These are phyloP conservation scores for Eleusine indica DNA, from an alignment of 176 grass and related monocot species.

Conservation along the genomic window DNA sequence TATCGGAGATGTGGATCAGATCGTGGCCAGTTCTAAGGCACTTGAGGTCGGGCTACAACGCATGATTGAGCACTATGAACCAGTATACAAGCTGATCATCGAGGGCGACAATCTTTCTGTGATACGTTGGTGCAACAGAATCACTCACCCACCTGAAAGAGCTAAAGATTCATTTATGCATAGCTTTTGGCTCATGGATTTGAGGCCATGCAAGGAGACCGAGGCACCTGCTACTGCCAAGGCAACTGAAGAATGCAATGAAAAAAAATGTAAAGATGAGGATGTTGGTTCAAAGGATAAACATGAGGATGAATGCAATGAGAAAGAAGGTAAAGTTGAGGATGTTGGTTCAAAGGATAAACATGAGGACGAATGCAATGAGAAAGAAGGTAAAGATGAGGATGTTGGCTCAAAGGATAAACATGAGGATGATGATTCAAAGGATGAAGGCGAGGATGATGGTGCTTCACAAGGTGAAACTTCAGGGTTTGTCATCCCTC, in stretches of 20 bases:
- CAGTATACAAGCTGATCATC: constrained; percentile 11
- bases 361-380: neutral
- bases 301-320: too few relatives aligned
- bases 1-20: neutral
- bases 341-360: too few relatives aligned
- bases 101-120: constrained; percentile 14
- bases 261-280: too few relatives aligned
- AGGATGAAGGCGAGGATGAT: neutral
- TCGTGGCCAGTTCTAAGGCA: constrained; percentile 15
- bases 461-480: neutral
- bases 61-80: constrained; percentile 2
- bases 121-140: constrained; percentile 20
- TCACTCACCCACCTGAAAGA: constrained; percentile 6
- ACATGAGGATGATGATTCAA: neutral
- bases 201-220: neutral
- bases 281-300: too few relatives aligned
- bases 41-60: neutral
- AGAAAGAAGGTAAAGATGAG: neutral
- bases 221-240: neutral
- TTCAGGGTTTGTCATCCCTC: constrained; percentile 12
- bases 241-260: neutral
- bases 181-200: constrained; percentile 11
- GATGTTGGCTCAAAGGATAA: neutral
- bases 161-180: neutral
- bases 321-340: too few relatives aligned